Evolutionary conservation across 1,284 basidiomycete genomes (phyloP), one percentile per base, ranked within the genome.

Genomic region (Sanghuangporus weigelae): DNA sequence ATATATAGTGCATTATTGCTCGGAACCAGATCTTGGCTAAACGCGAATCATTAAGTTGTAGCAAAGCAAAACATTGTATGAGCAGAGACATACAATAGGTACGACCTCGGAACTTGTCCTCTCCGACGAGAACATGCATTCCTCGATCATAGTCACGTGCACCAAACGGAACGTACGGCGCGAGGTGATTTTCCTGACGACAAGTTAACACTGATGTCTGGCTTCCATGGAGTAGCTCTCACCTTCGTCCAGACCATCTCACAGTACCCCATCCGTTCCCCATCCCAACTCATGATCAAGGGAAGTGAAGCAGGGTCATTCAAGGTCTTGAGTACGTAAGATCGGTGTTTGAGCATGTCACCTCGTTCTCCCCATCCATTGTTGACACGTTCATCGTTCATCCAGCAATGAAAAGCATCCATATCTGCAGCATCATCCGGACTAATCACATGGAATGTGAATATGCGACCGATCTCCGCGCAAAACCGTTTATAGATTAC

Each of bases 191-290:
- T 61, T 81, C 81, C 40, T 42, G 40, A 4, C 16, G 16, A 42
- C 40, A 42, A 5, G 10, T 11, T 42, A 10, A 42, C 11, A 10
- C 11, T 42, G 40, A 42, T 11, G 10, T 42, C 40, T 1, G 16
- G 1, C 40, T 1, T 16, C 16, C 11, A 42, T 10, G 11, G 14
- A 42, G 40, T 42, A 42, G 16, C 16, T 11, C 40, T 11, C 16
- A 16, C 40, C 75, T 81, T 85, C 59, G 78, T 72, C 74, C 81
- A 85, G 14, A 78, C 77, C 26, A 83, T 64, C 70, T 85, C 84
- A n/a, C 73, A 68, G 61, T 85, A 85, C 1, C 82, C 83, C 70
- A 83, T 83, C 53, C 78, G 70, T 68, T 83, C 79, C 1, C 80
- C 81, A 61, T 84, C 78, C 81, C 81, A 83, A 67, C 77, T 76